A percentile compares a stretch with the other conserved stretches of the same genome.
Evolutionary conservation across 2,329 filamentous ascomycete species (phyloP).

Genomic region (Leptographium galeiforme): DNA sequence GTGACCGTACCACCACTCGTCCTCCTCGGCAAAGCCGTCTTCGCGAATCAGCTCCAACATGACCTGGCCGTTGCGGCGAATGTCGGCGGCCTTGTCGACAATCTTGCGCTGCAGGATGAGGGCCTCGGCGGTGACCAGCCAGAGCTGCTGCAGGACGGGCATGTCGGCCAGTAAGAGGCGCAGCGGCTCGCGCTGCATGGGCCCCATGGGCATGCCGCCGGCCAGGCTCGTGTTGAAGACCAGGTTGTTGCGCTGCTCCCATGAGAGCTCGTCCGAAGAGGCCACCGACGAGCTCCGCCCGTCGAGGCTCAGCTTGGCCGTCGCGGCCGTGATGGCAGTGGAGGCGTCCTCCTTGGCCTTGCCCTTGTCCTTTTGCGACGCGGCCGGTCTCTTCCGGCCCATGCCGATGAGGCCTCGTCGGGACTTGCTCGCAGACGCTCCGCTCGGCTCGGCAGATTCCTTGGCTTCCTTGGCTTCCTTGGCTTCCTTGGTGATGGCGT

Average conservation of each 20-base stretch:
- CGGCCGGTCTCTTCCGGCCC: constrained; percentile 43
- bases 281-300: background rate
- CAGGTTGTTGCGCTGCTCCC: constrained; percentile 21
- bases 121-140: constrained; percentile 49
- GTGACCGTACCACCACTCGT: constrained; percentile 49
- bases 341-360: constrained; percentile 19
- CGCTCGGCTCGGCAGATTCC: constrained; percentile 26
- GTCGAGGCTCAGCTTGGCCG: background rate
- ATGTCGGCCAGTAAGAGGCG: constrained; percentile 39
- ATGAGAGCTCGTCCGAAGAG: constrained; percentile 10
- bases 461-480: constrained; percentile 25
- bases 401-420: constrained; percentile 39
- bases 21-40: constrained; percentile 43
- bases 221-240: constrained; percentile 47
- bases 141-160: constrained; percentile 45
- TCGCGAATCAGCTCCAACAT: constrained; percentile 52
- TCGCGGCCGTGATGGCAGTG: background rate
- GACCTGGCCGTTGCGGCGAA: constrained; percentile 49
- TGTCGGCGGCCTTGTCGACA: constrained; percentile 43
- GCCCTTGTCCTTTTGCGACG: constrained; percentile 22
- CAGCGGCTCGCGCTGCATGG: constrained; percentile 35
- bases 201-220: constrained; percentile 48
- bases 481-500: constrained; percentile 31
- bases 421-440: constrained; percentile 23
- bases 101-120: constrained; percentile 46